Conservation (phyloP, 2,329 filamentous ascomycete species). For the Botrytis galanthina region DNA sequence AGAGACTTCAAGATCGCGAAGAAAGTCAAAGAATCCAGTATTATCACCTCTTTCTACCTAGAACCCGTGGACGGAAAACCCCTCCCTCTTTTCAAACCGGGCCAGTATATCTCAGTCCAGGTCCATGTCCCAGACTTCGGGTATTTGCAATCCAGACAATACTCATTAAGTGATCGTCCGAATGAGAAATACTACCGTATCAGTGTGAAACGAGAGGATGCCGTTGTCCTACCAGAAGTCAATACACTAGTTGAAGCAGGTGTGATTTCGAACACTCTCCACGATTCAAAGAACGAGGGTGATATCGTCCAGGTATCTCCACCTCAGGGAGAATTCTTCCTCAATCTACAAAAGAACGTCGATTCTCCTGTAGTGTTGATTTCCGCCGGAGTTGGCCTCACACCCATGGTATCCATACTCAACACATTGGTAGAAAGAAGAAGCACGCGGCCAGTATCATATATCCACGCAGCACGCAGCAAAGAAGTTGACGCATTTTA, state of each 20-base stretch:
- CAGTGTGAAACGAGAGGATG: constrained; percentile 65
- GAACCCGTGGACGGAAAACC: constrained; percentile 57
- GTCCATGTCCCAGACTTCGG: constrained; percentile 59
- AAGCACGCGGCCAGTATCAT: constrained; percentile 52
- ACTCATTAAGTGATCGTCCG: constrained; percentile 65
- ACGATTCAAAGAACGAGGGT: constrained; percentile 47
- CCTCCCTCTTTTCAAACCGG: constrained; percentile 63
- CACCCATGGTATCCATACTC: constrained; percentile 64
- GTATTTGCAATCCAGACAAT: constrained; percentile 71
- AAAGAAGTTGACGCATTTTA: constrained; percentile 55
- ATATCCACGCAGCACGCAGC: constrained; percentile 60
- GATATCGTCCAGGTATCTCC: constrained; percentile 55
- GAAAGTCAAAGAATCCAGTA: constrained; percentile 59
- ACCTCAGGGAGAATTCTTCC: constrained; percentile 61
- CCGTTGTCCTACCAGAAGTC: constrained; percentile 9
- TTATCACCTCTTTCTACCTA: constrained; percentile 70
- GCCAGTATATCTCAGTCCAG: constrained; percentile 70
- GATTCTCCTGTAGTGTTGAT: constrained; percentile 60
- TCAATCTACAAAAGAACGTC: constrained; percentile 46
- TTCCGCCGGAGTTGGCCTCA: constrained; percentile 67
- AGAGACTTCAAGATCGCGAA: constrained; percentile 54
- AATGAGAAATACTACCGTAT: constrained; percentile 63
- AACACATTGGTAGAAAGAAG: constrained; percentile 47
- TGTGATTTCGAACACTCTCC: constrained; percentile 45
- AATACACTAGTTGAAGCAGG: background rate